phyloP scores from a whole-genome alignment of 257 asterid genomes.

The Perilla frutescens region DNA sequence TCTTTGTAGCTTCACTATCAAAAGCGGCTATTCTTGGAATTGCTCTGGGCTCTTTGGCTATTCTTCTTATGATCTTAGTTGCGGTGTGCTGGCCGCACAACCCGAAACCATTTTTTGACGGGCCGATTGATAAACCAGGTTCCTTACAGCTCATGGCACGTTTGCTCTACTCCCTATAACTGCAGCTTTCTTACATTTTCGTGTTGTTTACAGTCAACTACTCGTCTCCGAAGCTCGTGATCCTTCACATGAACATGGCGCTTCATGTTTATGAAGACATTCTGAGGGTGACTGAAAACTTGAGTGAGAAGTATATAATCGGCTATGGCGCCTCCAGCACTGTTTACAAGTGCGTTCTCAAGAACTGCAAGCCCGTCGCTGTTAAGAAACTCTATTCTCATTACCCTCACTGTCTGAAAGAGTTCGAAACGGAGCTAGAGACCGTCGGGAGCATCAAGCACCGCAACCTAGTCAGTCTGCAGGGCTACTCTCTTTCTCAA shows the following conservation, averaged over 20 bases:
- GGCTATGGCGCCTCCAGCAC: conserved; percentile 99
- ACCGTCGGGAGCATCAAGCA: conserved; percentile 91
- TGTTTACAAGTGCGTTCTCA: conserved; percentile 86
- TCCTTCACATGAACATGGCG: conserved; percentile 96
- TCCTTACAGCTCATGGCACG: neutral
- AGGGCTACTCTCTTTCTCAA: conserved; percentile 83
- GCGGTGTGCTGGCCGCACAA: conserved; percentile 74
- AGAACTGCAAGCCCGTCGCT: conserved; percentile 90
- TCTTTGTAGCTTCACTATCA: conserved; percentile 59
- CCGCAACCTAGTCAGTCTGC: conserved; percentile 90
- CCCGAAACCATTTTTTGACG: conserved; percentile 52
- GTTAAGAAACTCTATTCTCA: conserved; percentile 80
- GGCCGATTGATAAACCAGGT: conserved; percentile 88
- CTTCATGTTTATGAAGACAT: conserved; percentile 92
- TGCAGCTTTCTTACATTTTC: neutral
- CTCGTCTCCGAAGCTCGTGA: conserved; percentile 88
- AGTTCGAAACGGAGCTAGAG: conserved; percentile 81
- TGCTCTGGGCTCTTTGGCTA: conserved; percentile 70
- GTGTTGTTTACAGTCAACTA: conserved; percentile 54
- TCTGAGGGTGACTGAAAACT: conserved; percentile 89
- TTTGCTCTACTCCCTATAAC: too few relatives aligned
- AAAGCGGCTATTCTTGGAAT: conserved; percentile 91
- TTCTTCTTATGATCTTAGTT: conserved; percentile 76
- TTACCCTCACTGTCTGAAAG: conserved; percentile 66
- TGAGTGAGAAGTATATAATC: conserved; percentile 77